Percentiles rank a stretch among this genome's conserved stretches.
Conservation (phyloP, 179 eudicot species). For the Beta macrorhiza region DNA sequence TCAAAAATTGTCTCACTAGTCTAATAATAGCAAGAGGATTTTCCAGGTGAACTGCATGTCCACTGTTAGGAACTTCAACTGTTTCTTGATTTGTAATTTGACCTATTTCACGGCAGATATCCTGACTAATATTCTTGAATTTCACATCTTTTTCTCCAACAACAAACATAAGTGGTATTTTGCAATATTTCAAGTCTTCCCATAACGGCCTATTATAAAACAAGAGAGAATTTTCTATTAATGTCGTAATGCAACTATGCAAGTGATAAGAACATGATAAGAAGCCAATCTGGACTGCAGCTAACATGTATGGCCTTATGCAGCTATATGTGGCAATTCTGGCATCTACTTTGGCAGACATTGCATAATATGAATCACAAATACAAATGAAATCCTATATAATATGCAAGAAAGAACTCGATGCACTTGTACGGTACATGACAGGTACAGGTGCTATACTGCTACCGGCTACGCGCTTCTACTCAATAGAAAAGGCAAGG, state of each 20-base stretch:
- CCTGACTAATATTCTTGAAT: conserved; percentile 58
- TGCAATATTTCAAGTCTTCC: conserved; percentile 74
- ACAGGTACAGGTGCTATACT: neutral
- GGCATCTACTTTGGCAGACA: neutral
- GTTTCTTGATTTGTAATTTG: conserved; percentile 33
- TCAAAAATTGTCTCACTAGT: conserved; percentile 55
- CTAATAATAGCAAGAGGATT: conserved; percentile 69
- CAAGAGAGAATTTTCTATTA: neutral
- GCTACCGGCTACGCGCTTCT: neutral
- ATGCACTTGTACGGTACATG: neutral
- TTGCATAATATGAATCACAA: neutral
- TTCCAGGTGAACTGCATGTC: conserved; percentile 94
- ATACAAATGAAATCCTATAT: neutral
- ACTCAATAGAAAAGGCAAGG: neutral
- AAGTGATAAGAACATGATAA: neutral
- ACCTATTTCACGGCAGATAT: conserved; percentile 40
- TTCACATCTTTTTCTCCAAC: conserved; percentile 78
- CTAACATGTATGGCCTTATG: neutral
- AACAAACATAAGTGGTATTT: conserved; percentile 53
- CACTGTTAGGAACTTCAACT: conserved; percentile 61
- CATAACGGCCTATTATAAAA: conserved; percentile 57
- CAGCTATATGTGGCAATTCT: neutral
- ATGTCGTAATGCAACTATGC: neutral
- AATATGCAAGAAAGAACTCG: neutral
- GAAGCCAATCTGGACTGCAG: neutral